Evolutionary conservation across 2,329 filamentous ascomycete species (phyloP).

Genomic region (Penicillium paneum): DNA sequence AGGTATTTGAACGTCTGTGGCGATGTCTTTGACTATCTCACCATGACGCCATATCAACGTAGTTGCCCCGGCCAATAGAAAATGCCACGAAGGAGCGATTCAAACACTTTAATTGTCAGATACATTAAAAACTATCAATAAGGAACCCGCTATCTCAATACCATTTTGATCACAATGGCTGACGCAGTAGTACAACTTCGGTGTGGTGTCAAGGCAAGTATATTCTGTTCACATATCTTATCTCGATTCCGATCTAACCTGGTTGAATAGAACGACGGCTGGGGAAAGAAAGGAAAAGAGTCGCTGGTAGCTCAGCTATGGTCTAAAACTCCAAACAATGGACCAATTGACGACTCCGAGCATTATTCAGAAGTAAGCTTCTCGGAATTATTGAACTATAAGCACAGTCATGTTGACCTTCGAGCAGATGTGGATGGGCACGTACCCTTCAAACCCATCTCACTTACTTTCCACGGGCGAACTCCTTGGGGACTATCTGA

Average conservation of each 20-base stretch:
- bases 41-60: slow-evolving; percentile 12
- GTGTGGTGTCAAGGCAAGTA: slow-evolving; percentile 50
- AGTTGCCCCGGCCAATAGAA: neutral
- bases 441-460: slow-evolving; percentile 68
- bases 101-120: neutral
- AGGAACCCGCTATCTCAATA: neutral
- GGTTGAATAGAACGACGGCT: slow-evolving; percentile 57
- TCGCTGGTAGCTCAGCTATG: slow-evolving; percentile 66
- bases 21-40: neutral
- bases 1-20: neutral
- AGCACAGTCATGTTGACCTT: neutral
- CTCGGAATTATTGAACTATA: neutral
- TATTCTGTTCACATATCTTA: slow-evolving; percentile 1
- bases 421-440: slow-evolving; percentile 70
- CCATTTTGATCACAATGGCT: slow-evolving; percentile 38
- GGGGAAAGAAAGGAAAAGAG: slow-evolving; percentile 65
- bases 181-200: slow-evolving; percentile 54
- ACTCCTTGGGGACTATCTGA: slow-evolving; percentile 62
- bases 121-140: neutral
- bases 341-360: slow-evolving; percentile 63
- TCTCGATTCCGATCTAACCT: neutral
- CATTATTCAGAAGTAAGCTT: slow-evolving; percentile 59
- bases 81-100: neutral
- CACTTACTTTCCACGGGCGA: slow-evolving; percentile 61
- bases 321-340: slow-evolving; percentile 60